Conservation (phyloP, 805 yeast species). For the Metschnikowia borealis region DNA sequence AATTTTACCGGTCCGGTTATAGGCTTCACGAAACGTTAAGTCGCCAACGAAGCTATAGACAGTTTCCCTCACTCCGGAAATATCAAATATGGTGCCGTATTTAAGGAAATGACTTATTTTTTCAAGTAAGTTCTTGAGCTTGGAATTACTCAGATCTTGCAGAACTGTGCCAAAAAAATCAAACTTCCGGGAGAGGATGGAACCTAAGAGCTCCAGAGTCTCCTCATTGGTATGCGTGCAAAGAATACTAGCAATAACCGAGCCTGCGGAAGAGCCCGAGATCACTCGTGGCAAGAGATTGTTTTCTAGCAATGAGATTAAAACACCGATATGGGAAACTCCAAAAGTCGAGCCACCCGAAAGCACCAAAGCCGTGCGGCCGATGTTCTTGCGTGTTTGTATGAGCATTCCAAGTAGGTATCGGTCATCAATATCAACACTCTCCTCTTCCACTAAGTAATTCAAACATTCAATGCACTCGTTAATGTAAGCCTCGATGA, state of each 20-base stretch:
- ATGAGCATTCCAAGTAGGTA: constrained; percentile 73
- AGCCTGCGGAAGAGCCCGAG: constrained; percentile 95
- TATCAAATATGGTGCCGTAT: constrained; percentile 88
- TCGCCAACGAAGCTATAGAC: constrained; percentile 81
- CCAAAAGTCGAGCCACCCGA: constrained; percentile 98
- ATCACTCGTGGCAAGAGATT: constrained; percentile 80
- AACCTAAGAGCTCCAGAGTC: constrained; percentile 50
- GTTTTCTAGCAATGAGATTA: constrained; percentile 70
- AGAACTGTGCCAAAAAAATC: constrained; percentile 41
- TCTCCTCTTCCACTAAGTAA: constrained; percentile 34
- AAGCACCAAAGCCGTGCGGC: constrained; percentile 89
- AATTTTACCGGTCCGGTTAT: constrained; percentile 89
- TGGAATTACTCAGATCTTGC: constrained; percentile 34
- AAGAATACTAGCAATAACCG: constrained; percentile 85
- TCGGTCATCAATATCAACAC: constrained; percentile 54
- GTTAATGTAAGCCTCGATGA: constrained; percentile 76
- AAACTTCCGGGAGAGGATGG: constrained; percentile 56
- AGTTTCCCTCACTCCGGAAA: constrained; percentile 62
- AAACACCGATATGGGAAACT: constrained; percentile 85
- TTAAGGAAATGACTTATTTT: constrained; percentile 57
- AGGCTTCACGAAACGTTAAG: constrained; percentile 89
- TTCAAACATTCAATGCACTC: constrained; percentile 61
- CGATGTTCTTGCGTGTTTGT: constrained; percentile 87
- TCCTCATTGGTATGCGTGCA: constrained; percentile 80
- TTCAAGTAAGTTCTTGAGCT: constrained; percentile 45